Evolutionary conservation across 129 eudicot genomes (phyloP), one percentile per base, ranked within the genome.

Genomic region (Calendula officinalis): DNA sequence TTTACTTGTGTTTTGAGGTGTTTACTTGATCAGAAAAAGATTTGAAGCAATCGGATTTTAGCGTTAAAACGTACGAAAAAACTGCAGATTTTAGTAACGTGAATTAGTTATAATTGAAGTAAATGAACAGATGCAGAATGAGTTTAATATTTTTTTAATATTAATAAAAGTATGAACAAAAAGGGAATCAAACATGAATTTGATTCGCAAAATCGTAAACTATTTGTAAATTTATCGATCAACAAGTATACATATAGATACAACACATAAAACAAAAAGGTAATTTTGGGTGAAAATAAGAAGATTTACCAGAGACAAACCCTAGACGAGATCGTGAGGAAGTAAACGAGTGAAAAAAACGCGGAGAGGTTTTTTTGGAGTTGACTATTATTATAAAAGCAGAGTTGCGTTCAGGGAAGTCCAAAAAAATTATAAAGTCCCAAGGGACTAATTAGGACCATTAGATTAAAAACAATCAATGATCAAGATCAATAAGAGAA

Each of bases 261-360:
- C 0, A 2, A 63, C 32, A 37, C 27, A 43, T 46, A 22, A 62
- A 62, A 64, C 70, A 49, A 15, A 52, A 51, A 37, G 48, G 45
- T 39, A 33, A 49, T n/a, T 63, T 44, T 22, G 2, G 37, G 49
- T 22, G 55, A 44, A 62, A 8, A 12, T 52, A 54, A 42, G 38
- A 35, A 54, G 44, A 53, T 4, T 54, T 53, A 67, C 58, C 59
- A 57, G 67, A 58, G 39, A 35, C 27, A 69, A 57, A 69, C 45
- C 74, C 57, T 56, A 43, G 64, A 41, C 36, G 40, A 32, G 64
- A 68, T n/a, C 35, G 15, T 34, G 60, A 64, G 37, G 16, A 39
- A 65, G 70, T 36, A 64, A 49, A 48, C 46, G 47, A 50, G 4
- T 17, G 52, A 42, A 39, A 51, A 51, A 40, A 7, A 52, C 50